phyloP scores from a whole-genome alignment of 768 basidiomycete species.

The Gautieria morchelliformis region DNA sequence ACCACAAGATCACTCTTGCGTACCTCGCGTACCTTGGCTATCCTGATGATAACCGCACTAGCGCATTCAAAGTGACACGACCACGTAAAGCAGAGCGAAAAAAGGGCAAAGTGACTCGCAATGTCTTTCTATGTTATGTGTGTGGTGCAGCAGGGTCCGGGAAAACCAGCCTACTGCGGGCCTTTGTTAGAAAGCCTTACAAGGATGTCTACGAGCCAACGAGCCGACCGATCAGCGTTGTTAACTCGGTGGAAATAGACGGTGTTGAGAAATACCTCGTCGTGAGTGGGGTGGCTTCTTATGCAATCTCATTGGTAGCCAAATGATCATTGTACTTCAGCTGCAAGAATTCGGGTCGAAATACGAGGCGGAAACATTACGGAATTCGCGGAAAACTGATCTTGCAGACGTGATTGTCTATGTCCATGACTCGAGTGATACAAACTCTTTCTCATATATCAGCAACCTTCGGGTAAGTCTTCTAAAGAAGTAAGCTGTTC shows the following conservation, averaged over 20 bases:
- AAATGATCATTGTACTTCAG: constrained; percentile 29
- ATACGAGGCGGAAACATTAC: constrained; percentile 84
- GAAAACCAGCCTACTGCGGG: constrained; percentile 79
- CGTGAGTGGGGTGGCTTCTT: constrained; percentile 49
- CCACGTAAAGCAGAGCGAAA: constrained; percentile 78
- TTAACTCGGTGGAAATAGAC: constrained; percentile 90
- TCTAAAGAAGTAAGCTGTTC: background rate
- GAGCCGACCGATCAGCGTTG: constrained; percentile 81
- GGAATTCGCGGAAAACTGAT: constrained; percentile 86
- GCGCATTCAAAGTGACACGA: constrained; percentile 76
- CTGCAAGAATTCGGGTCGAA: constrained; percentile 96
- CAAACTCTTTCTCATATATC: constrained; percentile 98
- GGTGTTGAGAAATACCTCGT: constrained; percentile 95
- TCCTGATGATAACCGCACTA: constrained; percentile 66
- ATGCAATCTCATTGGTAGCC: background rate
- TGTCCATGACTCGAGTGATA: constrained; percentile 96
- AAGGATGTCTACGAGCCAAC: constrained; percentile 76
- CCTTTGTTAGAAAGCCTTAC: constrained; percentile 81
- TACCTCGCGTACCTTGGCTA: constrained; percentile 96
- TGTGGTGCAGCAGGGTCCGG: constrained; percentile 94
- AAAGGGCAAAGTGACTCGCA: constrained; percentile 80
- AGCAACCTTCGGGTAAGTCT: constrained; percentile 82
- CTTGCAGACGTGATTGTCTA: constrained; percentile 91
- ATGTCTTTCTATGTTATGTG: constrained; percentile 89
- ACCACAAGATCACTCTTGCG: constrained; percentile 82